phyloP scores from a whole-genome alignment of 768 basidiomycete genomes.

The Mycena olivaceomarginata region DNA sequence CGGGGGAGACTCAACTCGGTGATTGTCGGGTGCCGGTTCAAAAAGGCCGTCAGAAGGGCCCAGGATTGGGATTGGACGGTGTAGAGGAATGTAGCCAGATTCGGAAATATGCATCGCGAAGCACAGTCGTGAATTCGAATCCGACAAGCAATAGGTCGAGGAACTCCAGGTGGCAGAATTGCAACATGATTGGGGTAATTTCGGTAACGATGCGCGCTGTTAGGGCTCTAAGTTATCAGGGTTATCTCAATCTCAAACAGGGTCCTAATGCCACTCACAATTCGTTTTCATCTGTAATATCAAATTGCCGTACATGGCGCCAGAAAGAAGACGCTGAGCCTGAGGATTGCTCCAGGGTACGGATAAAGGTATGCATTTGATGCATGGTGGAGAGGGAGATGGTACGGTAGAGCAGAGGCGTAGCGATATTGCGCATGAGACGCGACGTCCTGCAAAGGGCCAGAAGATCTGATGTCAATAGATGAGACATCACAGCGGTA shows the following conservation, averaged over 20 bases:
- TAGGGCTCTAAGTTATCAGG: not conserved
- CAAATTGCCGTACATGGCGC: not conserved
- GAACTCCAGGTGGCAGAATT: not conserved
- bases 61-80: not conserved
- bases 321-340: not conserved
- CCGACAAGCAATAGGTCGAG: not conserved
- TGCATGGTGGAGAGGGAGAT: not conserved
- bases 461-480: not conserved
- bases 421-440: not conserved
- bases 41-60: not conserved
- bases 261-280: not conserved
- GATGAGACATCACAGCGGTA: not conserved
- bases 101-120: not conserved
- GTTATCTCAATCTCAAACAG: not conserved
- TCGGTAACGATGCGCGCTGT: not conserved
- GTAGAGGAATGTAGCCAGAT: not conserved
- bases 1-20: not conserved
- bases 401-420: not conserved
- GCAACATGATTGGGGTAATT: not conserved
- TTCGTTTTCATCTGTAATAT: no score
- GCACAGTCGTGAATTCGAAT: not conserved
- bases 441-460: not conserved
- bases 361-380: not conserved
- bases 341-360: not conserved
- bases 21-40: not conserved